Evolutionary conservation across 1,284 basidiomycete species (phyloP).

Genomic region (Puccinia novopanici): DNA sequence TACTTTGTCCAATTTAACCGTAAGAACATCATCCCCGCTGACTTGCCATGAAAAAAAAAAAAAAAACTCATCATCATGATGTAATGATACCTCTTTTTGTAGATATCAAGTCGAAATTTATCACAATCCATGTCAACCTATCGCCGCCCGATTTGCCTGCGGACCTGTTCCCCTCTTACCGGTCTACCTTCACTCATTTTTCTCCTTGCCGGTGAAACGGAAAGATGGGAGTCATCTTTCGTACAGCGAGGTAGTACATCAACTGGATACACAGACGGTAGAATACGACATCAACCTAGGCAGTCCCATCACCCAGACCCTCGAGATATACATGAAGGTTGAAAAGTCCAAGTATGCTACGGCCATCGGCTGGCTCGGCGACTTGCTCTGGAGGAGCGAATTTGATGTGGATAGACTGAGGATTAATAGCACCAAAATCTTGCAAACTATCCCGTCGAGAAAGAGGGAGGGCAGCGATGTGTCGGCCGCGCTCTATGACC

Average conservation of each 20-base stretch:
- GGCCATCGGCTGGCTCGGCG: conserved; percentile 82
- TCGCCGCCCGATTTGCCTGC: conserved; percentile 61
- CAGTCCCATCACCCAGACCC: conserved; percentile 71
- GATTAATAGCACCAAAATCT: too few relatives aligned
- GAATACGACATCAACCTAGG: conserved; percentile 78
- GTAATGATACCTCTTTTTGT: conserved; percentile 65
- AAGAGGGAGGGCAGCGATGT: conserved; percentile 87
- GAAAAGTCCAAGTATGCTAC: conserved; percentile 77
- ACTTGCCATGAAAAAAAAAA: not conserved
- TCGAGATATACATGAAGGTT: conserved; percentile 80
- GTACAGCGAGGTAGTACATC: conserved; percentile 88
- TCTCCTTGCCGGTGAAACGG: conserved; percentile 79
- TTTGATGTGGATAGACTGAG: conserved; percentile 86
- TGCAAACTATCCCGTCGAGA: conserved; percentile 88
- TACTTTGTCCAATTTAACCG: conserved; percentile 85
- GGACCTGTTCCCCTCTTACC: conserved; percentile 63
- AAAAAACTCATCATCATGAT: conserved; percentile 63
- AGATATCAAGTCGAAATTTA: conserved; percentile 78
- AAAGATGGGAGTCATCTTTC: conserved; percentile 71
- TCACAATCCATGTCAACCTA: conserved; percentile 70
- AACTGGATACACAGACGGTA: conserved; percentile 87
- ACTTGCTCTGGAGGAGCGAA: conserved; percentile 78
- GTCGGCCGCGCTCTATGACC: conserved; percentile 71
- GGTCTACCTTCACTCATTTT: conserved; percentile 84
- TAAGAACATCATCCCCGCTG: conserved; percentile 51